These are phyloP conservation scores for Leccinum aurantiacum DNA, from an alignment of 768 basidiomycete species.

Conservation along the genomic window DNA sequence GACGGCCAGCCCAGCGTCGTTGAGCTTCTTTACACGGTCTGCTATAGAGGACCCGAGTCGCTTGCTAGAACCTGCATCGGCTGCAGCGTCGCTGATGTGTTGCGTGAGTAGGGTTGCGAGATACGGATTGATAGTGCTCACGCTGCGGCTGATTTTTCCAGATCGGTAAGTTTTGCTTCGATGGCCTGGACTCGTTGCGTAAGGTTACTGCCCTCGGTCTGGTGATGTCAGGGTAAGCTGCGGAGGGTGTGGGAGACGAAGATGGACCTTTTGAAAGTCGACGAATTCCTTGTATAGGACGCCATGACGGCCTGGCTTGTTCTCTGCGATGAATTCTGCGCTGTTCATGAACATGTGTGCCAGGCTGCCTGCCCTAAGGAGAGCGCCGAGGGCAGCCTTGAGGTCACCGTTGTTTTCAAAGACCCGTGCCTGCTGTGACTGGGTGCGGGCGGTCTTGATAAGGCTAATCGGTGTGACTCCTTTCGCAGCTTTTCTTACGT, in stretches of 20 bases:
- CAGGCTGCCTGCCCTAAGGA: slow-evolving; percentile 61
- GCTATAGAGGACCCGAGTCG: slow-evolving; percentile 70
- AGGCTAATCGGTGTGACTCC: slow-evolving; percentile 61
- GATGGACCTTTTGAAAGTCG: slow-evolving; percentile 63
- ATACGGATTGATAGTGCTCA: slow-evolving; percentile 22
- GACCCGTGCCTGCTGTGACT: slow-evolving; percentile 52
- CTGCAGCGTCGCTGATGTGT: slow-evolving; percentile 13
- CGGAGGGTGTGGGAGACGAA: slow-evolving; percentile 8
- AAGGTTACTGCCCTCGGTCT: slow-evolving; percentile 42
- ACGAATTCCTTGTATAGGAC: slow-evolving; percentile 60
- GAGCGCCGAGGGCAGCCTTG: slow-evolving; percentile 56
- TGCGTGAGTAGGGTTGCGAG: slow-evolving; percentile 11
- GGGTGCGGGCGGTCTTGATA: slow-evolving; percentile 60
- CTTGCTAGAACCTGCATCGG: slow-evolving; percentile 37
- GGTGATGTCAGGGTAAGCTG: slow-evolving; percentile 16
- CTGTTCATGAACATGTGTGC: slow-evolving; percentile 59
- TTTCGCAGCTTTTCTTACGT: slow-evolving; percentile 51
- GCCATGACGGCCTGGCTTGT: slow-evolving; percentile 49
- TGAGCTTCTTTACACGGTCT: slow-evolving; percentile 75
- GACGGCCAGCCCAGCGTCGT: slow-evolving; percentile 67
- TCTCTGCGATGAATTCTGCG: slow-evolving; percentile 53
- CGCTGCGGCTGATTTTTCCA: slow-evolving; percentile 40
- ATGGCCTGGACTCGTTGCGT: slow-evolving; percentile 42
- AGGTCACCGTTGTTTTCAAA: slow-evolving; percentile 60
- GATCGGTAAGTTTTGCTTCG: slow-evolving; percentile 45